phyloP scores from a whole-genome alignment of 2,329 filamentous ascomycete species.

The Harringtonia aguacate region DNA sequence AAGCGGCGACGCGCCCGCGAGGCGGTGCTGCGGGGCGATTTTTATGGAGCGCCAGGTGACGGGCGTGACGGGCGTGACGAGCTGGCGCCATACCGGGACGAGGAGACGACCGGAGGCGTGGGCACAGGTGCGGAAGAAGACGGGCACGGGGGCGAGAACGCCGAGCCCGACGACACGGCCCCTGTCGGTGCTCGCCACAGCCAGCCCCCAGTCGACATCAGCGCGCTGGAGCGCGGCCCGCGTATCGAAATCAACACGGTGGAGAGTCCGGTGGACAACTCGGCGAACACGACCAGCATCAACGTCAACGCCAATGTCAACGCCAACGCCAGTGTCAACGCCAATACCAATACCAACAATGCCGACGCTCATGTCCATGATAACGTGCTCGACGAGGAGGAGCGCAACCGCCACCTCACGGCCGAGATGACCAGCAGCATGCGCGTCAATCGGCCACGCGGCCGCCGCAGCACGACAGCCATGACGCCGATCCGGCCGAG shows the following conservation, averaged over 20 bases:
- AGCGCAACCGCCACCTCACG: slow-evolving; percentile 49
- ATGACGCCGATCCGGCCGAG: slow-evolving; percentile 85
- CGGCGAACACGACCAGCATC: not conserved
- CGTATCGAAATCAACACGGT: slow-evolving; percentile 35
- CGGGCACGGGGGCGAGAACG: not conserved
- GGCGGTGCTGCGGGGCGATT: slow-evolving; percentile 63
- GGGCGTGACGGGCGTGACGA: slow-evolving; percentile 28
- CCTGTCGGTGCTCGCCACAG: slow-evolving; percentile 19
- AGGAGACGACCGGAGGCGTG: slow-evolving; percentile 14
- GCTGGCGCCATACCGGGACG: slow-evolving; percentile 54
- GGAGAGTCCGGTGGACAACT: slow-evolving; percentile 5
- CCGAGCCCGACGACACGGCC: slow-evolving; percentile 30
- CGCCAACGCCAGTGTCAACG: no score
- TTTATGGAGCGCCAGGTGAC: slow-evolving; percentile 52
- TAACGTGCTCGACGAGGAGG: slow-evolving; percentile 30
- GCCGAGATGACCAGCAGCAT: slow-evolving; percentile 89
- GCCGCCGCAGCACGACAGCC: slow-evolving; percentile 58
- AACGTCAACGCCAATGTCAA: no score
- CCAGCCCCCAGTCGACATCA: slow-evolving; percentile 24
- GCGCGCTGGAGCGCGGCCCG: slow-evolving; percentile 31
- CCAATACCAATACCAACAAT: no score
- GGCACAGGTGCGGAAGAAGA: not conserved
- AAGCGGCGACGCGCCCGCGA: slow-evolving; percentile 53
- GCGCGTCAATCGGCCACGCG: slow-evolving; percentile 64
- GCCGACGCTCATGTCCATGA: slow-evolving; percentile 17